Conservation (phyloP, 768 basidiomycete genomes). For the Kwoniella shandongensis region DNA sequence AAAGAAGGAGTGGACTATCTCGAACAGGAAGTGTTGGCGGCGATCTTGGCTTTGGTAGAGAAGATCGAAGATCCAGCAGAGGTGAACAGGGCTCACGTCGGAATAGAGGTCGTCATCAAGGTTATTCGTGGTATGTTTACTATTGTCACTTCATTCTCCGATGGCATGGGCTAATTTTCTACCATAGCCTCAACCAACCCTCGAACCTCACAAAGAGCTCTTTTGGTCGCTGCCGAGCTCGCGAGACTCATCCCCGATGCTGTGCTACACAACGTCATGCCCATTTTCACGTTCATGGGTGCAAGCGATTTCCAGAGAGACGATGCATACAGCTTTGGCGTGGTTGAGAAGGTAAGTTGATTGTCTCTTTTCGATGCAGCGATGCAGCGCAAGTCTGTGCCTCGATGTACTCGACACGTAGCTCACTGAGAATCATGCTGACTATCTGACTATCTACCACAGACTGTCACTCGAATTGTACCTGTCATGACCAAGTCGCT, state of each 20-base stretch:
- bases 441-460: neutral
- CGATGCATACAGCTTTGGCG: conserved; percentile 90
- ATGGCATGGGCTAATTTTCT: neutral
- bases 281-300: conserved; percentile 99
- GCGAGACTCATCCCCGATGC: conserved; percentile 84
- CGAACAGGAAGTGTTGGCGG: conserved; percentile 80
- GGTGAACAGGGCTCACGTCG: conserved; percentile 55
- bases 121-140: conserved; percentile 68
- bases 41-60: conserved; percentile 56
- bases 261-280: conserved; percentile 92
- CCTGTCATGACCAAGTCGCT: conserved; percentile 86
- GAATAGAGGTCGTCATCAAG: conserved; percentile 82
- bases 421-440: neutral
- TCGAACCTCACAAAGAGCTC: conserved; percentile 88
- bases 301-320: conserved; percentile 97
- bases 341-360: conserved; percentile 77
- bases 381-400: too few species aligned
- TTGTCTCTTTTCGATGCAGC: neutral
- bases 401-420: too few species aligned
- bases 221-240: conserved; percentile 80
- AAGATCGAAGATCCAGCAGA: conserved; percentile 54
- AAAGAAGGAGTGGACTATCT: conserved; percentile 67
- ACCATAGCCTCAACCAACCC: conserved; percentile 77
- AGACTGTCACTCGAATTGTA: conserved; percentile 92
- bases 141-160: neutral